A percentile compares a stretch with the other conserved stretches of the same genome.
phyloP scores from a whole-genome alignment of 352 stramenopile species.

The Elongisporangium undulatum region DNA sequence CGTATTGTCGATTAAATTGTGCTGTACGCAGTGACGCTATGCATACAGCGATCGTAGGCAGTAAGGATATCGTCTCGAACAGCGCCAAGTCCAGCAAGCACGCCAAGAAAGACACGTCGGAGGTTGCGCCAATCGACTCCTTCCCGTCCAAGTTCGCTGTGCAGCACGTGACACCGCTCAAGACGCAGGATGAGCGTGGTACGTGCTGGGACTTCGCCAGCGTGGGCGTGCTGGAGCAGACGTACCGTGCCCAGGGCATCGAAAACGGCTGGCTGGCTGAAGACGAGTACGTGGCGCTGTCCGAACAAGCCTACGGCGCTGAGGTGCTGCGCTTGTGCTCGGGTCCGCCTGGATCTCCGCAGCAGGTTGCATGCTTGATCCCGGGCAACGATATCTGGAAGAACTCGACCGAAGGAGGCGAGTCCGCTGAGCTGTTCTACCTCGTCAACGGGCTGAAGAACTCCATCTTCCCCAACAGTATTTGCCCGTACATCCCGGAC shows the following conservation, averaged over 20 bases:
- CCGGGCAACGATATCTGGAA: constrained; percentile 57
- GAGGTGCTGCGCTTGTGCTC: constrained; percentile 57
- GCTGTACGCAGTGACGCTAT: constrained; percentile 29
- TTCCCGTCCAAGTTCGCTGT: constrained; percentile 59
- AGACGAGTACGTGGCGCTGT: constrained; percentile 55
- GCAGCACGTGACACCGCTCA: constrained; percentile 47
- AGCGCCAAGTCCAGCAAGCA: constrained; percentile 15
- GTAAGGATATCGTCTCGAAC: constrained; percentile 13
- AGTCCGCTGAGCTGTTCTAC: constrained; percentile 42
- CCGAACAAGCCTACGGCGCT: constrained; percentile 60
- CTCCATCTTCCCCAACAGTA: constrained; percentile 41
- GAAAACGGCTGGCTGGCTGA: constrained; percentile 40
- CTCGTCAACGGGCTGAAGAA: constrained; percentile 46
- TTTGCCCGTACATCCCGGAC: constrained; percentile 42
- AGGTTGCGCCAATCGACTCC: background rate
- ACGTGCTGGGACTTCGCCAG: constrained; percentile 73
- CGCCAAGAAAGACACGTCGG: constrained; percentile 4
- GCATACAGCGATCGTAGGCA: constrained; percentile 28
- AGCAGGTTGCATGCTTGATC: constrained; percentile 58
- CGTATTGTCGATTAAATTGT: background rate
- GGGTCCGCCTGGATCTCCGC: constrained; percentile 32
- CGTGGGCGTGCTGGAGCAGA: constrained; percentile 59
- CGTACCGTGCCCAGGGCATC: constrained; percentile 57
- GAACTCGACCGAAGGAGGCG: constrained; percentile 62
- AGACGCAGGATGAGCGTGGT: constrained; percentile 64